Evolutionary conservation across 1,139 yeast genomes (phyloP).

Genomic region (Protomyces inundatus): DNA sequence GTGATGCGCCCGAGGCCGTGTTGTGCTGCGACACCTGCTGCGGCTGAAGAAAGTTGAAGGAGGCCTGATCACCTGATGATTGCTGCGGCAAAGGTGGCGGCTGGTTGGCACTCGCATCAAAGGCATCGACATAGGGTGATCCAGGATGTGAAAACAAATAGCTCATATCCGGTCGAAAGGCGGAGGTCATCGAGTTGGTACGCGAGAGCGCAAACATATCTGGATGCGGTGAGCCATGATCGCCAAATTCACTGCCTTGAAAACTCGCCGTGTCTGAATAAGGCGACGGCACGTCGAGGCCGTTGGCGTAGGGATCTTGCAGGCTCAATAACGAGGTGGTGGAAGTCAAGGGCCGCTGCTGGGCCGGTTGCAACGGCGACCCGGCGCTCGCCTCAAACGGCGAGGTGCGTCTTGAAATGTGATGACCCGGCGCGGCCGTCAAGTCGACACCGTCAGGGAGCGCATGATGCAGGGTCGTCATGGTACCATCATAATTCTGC

Average conservation of each 20-base stretch:
- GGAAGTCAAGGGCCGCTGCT: neutral
- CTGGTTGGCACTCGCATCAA: neutral
- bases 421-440: neutral
- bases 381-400: neutral
- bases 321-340: neutral
- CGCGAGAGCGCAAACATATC: constrained; percentile 15
- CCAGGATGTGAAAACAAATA: neutral
- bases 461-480: neutral
- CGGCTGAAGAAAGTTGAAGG: neutral
- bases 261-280: constrained; percentile 14
- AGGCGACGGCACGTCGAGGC: constrained; percentile 17
- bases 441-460: neutral
- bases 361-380: neutral
- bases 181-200: constrained; percentile 15
- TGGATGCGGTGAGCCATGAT: constrained; percentile 7
- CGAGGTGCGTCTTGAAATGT: neutral
- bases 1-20: neutral
- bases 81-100: neutral
- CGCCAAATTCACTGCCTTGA: constrained; percentile 7
- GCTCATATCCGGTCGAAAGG: constrained; percentile 4
- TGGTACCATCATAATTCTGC: neutral
- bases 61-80: neutral
- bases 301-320: neutral
- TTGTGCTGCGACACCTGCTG: neutral
- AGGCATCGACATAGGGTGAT: neutral